Base-by-base conservation (phyloP, 2,329 filamentous ascomycete species). In the Fusarium kyushuense region DNA sequence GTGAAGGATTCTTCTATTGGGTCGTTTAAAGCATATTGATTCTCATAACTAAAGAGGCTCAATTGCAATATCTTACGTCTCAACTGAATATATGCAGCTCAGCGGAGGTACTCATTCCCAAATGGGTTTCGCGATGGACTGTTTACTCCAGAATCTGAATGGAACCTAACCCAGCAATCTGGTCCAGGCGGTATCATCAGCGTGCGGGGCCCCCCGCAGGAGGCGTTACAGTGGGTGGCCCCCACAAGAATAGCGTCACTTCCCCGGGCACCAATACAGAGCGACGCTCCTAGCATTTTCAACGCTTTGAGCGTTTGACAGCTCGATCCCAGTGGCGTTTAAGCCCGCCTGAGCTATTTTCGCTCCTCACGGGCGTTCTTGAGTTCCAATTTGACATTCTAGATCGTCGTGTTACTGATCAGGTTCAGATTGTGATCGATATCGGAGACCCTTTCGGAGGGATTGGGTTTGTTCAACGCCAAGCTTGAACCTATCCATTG, bases 301-400 rank as follows among this genome's bases (percentile, higher is more conserved):
- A 63, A 69, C 65, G 58, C 65, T 68, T 45, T 42, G 65, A 40
- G 48, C 62, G 60, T 69, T 69, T 69, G 65, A 69, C 65, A 69
- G 65, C 65, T 67, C 40, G 47, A 64, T 60, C 65, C 54, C 41
- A 40, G 61, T 69, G 61, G 62, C 52, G 65, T 55, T 33, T 67
- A 47, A 56, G 59, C 42, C 52, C 16, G 33, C 52, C 42, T 27
- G 33, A 35, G 42, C 52, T 55, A 49, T 48, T 49, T 51, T 38
- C 23, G 11, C 32, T 54, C 33, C 23, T 30, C 25, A n/a, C 19
- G 17, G 30, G 41, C 11, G n/a, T 36, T 38, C 42, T 55, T 27
- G 41, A 33, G 13, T 54, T 46, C n/a, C 43, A 40, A 45, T 40
- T 64, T 58, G 36, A 32, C 19, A 36, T 35, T 49, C 41, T 59